These are phyloP conservation scores for Chaetothyriales sp. DNA, from an alignment of 2,329 filamentous ascomycete species.

Conservation along the genomic window DNA sequence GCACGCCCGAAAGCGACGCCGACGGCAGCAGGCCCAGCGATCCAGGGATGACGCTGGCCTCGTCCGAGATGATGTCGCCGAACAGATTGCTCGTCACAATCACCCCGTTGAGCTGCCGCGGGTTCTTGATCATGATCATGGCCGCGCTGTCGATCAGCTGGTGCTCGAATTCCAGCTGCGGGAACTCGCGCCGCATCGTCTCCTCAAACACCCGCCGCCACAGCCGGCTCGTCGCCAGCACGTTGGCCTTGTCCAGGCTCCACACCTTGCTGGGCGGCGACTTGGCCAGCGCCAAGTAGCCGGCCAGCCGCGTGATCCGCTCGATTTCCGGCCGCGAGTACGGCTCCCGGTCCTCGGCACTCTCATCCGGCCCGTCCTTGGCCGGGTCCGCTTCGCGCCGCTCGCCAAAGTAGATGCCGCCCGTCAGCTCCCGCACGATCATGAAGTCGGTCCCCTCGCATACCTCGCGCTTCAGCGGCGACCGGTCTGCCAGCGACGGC, in stretches of 20 bases:
- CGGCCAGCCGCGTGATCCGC: slow-evolving; percentile 71
- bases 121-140: slow-evolving; percentile 96
- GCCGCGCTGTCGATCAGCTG: slow-evolving; percentile 94
- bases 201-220: slow-evolving; percentile 82
- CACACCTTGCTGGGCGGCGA: slow-evolving; percentile 65
- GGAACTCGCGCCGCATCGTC: slow-evolving; percentile 78
- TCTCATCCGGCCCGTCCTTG: slow-evolving; percentile 44
- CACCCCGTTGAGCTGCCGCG: slow-evolving; percentile 72
- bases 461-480: slow-evolving; percentile 73
- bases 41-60: slow-evolving; percentile 87
- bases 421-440: slow-evolving; percentile 82
- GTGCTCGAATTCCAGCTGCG: slow-evolving; percentile 67
- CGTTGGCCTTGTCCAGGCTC: slow-evolving; percentile 93
- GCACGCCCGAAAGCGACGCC: slow-evolving; percentile 73
- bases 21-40: slow-evolving; percentile 78
- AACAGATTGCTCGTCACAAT: slow-evolving; percentile 90
- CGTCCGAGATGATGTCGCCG: slow-evolving; percentile 90
- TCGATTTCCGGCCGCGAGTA: slow-evolving; percentile 79
- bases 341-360: slow-evolving; percentile 69
- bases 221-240: slow-evolving; percentile 74
- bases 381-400: slow-evolving; percentile 57
- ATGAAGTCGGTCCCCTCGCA: slow-evolving; percentile 83
- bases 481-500: slow-evolving; percentile 66
- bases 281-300: slow-evolving; percentile 62
- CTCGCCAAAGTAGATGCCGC: slow-evolving; percentile 91